Conservation (phyloP, 1,139 yeast genomes). For the Pneumocystis wakefieldiae region DNA sequence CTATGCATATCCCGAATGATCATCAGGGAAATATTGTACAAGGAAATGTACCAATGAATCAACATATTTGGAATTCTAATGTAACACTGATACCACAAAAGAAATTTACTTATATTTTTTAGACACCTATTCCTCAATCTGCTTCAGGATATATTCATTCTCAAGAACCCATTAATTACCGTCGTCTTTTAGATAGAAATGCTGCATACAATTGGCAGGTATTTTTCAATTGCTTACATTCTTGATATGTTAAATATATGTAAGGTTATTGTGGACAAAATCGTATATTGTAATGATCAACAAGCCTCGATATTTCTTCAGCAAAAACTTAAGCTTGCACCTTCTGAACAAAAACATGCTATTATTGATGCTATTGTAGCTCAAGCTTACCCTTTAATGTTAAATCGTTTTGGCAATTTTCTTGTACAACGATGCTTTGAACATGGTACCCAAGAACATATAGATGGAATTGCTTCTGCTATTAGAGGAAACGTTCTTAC, state of each 20-base stretch:
- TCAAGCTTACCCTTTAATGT: conserved; percentile 25
- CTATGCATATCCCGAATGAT: background rate
- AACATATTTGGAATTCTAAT: background rate
- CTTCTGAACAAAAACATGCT: conserved; percentile 22
- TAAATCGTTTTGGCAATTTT: conserved; percentile 31
- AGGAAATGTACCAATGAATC: background rate
- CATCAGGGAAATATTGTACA: background rate
- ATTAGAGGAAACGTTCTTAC: conserved; percentile 24
- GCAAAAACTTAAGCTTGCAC: conserved; percentile 27
- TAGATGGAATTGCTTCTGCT: conserved; percentile 21
- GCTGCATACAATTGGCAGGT: conserved; percentile 7
- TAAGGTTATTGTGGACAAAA: conserved; percentile 23
- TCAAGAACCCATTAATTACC: background rate
- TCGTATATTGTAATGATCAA: conserved; percentile 27
- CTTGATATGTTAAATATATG: conserved; percentile 1
- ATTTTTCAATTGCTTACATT: background rate
- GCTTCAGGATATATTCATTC: background rate
- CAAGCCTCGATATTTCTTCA: conserved; percentile 31
- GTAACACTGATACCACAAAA: background rate
- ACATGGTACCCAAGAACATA: conserved; percentile 24
- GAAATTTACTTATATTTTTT: background rate
- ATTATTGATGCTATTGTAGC: conserved; percentile 24
- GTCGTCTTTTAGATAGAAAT: conserved; percentile 3
- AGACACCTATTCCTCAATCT: background rate
- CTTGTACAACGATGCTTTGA: conserved; percentile 31